Conservation (phyloP, 768 basidiomycete species). For the Ramaria rubella region DNA sequence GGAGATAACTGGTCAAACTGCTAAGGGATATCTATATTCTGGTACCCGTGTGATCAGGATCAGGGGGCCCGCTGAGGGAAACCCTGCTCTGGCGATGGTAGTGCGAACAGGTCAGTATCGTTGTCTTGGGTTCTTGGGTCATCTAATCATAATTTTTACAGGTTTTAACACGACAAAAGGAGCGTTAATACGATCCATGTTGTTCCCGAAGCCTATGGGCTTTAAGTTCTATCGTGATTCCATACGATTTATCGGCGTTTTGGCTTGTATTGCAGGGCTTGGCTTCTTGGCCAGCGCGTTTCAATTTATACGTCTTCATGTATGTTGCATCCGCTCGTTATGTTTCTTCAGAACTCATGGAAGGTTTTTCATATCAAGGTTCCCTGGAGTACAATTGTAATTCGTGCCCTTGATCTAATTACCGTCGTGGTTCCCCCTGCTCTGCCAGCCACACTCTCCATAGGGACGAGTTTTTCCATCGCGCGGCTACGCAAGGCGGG, state of each 20-base stretch:
- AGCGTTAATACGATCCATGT: conserved; percentile 90
- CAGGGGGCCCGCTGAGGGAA: conserved; percentile 53
- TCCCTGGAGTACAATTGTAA: conserved; percentile 80
- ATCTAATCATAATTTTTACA: conserved; percentile 20
- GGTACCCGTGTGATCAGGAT: conserved; percentile 90
- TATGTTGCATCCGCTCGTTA: conserved; percentile 31
- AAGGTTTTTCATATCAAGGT: conserved; percentile 41
- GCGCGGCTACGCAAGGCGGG: conserved; percentile 76
- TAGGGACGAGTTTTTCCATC: conserved; percentile 95
- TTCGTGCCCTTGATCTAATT: conserved; percentile 90
- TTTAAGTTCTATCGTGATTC: conserved; percentile 98
- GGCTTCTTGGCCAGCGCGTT: conserved; percentile 90
- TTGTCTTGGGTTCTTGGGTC: neutral
- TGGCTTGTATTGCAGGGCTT: conserved; percentile 83
- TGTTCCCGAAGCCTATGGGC: conserved; percentile 96
- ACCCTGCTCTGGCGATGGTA: conserved; percentile 74
- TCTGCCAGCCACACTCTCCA: conserved; percentile 92
- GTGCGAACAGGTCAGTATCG: conserved; percentile 65
- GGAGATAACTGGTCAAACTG: conserved; percentile 50
- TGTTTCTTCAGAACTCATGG: neutral
- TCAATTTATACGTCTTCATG: conserved; percentile 87
- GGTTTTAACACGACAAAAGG: conserved; percentile 97
- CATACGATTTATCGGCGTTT: conserved; percentile 82
- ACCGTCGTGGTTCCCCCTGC: conserved; percentile 98
- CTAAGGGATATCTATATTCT: conserved; percentile 81